phyloP scores from a whole-genome alignment of 176 grass and related monocot genomes.

The Zoysia pacifica region DNA sequence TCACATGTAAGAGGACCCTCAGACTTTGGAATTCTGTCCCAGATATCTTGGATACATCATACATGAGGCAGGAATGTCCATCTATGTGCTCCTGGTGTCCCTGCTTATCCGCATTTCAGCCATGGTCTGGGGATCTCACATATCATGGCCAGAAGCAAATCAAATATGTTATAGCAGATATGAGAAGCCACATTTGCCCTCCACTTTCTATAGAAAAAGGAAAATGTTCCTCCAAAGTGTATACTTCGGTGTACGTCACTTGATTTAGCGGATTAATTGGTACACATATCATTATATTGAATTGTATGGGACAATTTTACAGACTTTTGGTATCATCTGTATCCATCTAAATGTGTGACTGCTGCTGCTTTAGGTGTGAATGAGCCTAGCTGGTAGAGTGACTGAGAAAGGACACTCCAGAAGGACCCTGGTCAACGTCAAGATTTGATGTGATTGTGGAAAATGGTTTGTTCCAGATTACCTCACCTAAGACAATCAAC shows the following conservation, averaged over 20 bases:
- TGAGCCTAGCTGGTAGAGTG: neutral
- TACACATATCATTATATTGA: neutral
- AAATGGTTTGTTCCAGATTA: neutral
- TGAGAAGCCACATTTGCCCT: conserved; percentile 17
- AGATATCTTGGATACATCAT: conserved; percentile 56
- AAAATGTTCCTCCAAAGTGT: conserved; percentile 5
- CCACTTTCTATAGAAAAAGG: neutral
- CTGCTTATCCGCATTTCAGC: conserved; percentile 53
- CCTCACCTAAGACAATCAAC: neutral
- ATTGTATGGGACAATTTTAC: neutral
- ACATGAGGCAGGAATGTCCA: conserved; percentile 50
- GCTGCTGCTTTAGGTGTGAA: conserved; percentile 25
- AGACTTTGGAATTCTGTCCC: conserved; percentile 33
- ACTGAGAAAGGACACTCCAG: conserved; percentile 17
- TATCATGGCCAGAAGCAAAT: conserved; percentile 47
- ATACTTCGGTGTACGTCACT: neutral
- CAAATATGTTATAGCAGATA: conserved; percentile 42
- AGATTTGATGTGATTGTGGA: neutral
- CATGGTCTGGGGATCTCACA: conserved; percentile 44
- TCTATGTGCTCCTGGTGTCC: conserved; percentile 57
- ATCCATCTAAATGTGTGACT: conserved; percentile 15
- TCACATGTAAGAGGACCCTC: conserved; percentile 26
- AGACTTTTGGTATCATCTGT: neutral
- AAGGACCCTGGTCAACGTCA: neutral
- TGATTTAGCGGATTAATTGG: conserved; percentile 1